Evolutionary conservation across 106 monocot species (phyloP), one percentile per base, ranked within the genome.

Genomic region (Dioscorea alata): DNA sequence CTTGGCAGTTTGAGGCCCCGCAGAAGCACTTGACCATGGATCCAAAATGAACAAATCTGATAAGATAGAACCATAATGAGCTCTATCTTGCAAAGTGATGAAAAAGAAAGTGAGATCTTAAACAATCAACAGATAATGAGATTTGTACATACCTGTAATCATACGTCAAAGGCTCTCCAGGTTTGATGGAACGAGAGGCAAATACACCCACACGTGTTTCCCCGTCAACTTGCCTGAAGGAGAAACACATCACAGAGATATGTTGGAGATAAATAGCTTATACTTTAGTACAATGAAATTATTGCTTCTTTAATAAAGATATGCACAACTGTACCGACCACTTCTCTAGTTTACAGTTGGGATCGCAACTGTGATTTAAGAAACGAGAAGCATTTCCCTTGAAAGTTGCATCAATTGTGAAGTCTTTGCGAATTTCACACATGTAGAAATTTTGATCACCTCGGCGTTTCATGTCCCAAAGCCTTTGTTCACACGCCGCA

Each of bases 201-300:
- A 99, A 99, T 16, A 99, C 90, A 82, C 99, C 99, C 59, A 99
- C 83, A 57, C 99, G 89, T 59, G 87, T 99, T 69, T 99, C 93
- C 54, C 99, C 99, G 71, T 99, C 99, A 63, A 99, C 99, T 74
- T 93, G 85, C 99, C 99, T 99, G 57, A n/a, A 19, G 8, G 20
- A 63, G 25, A 69, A 18, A 8, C 54, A 16, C 0, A 56, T 56
- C 54, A 56, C 6, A 8, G 42, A 10, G 10, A 42, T 5, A 42
- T 42, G 42, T 10, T 42, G 34, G 34, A 42, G 42, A 42, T 42
- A 6, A 42, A 34, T 34, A 34, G 34, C 34, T 3, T 34, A 34
- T 34, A 34, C 3, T 42, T 42, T 5, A 42, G 5, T 42, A 42
- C 6, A 42, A 42, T 42, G 42, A 42, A 42, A 42, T 42, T 42